Evolutionary conservation across 345 rosid genomes (phyloP), one percentile per base, ranked within the genome.

Genomic region (Rhizophora mangle): DNA sequence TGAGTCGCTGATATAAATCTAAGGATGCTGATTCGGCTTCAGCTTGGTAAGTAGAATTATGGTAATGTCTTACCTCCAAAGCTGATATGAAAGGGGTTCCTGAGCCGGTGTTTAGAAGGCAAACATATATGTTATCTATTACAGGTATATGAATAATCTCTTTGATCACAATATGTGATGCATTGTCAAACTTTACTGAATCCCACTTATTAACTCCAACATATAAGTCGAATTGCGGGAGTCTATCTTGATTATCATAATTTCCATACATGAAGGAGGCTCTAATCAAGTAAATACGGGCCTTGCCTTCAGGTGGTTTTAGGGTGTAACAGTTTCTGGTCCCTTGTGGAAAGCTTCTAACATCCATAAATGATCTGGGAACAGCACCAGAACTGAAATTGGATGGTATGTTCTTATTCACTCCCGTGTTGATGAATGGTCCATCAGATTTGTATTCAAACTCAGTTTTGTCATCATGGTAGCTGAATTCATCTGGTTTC

Each of bases 221-320:
- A 13, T 63, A 70, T 2, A 80, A 22, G 52, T 54, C 53, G 56
- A 80, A 80, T 11, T 63, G 52, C 0, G 83, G 83, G 27, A 64
- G 27, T 52, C 7, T 34, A 62, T 74, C 26, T 15, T 6, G 57
- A 13, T 56, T 52, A 71, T 80, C 83, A 26, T 70, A 80, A 47
- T 80, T 68, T 29, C 83, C 81, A 43, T 80, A 80, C 80, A 80
- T 65, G 76, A 80, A 80, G 19, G 64, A 49, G 60, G 79, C 81
- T 59, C 81, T 70, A 18, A 74, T 67, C 52, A 76, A 60, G 76
- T 73, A 80, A 62, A 61, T 61, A 9, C 59, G 68, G 29, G n/a
- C 63, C 46, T 36, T 70, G 36, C 83, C 79, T 67, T 67, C 76
- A 0, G 76, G 74, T 36, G 81, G 78, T 32, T 58, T 63, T 18